These are phyloP conservation scores for Leccinum disarticulatum DNA, from an alignment of 768 basidiomycete genomes.

Conservation along the genomic window DNA sequence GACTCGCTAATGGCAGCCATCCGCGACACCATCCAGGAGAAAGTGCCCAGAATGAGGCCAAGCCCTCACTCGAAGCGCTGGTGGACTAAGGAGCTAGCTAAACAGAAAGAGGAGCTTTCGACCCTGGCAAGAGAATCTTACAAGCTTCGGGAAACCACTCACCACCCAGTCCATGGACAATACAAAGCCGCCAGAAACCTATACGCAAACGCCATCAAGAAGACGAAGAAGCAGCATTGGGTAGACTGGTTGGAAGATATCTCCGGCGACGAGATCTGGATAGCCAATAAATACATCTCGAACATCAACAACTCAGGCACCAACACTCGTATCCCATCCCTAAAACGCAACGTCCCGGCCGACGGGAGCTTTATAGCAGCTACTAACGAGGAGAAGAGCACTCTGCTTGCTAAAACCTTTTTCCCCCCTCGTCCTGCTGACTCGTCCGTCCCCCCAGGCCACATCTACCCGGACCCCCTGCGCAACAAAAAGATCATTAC, in stretches of 20 bases:
- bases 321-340: not conserved
- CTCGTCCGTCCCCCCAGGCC: too few relatives aligned
- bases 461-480: too few relatives aligned
- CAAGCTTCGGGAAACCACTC: not conserved
- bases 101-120: not conserved
- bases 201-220: not conserved
- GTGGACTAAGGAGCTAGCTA: not conserved
- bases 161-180: not conserved
- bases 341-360: too few relatives aligned
- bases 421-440: too few relatives aligned
- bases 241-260: not conserved
- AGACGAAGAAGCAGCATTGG: not conserved
- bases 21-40: fast-evolving
- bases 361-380: too few relatives aligned
- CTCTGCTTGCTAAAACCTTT: too few relatives aligned
- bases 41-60: not conserved
- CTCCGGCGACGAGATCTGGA: not conserved
- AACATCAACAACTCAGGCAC: too few relatives aligned
- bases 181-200: not conserved
- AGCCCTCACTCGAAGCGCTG: not conserved
- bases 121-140: not conserved
- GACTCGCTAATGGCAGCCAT: not conserved
- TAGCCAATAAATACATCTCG: not conserved
- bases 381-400: too few relatives aligned
- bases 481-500: too few relatives aligned